Evolutionary conservation across 306 rosid genomes (phyloP).

Genomic region (Biancaea sappan): DNA sequence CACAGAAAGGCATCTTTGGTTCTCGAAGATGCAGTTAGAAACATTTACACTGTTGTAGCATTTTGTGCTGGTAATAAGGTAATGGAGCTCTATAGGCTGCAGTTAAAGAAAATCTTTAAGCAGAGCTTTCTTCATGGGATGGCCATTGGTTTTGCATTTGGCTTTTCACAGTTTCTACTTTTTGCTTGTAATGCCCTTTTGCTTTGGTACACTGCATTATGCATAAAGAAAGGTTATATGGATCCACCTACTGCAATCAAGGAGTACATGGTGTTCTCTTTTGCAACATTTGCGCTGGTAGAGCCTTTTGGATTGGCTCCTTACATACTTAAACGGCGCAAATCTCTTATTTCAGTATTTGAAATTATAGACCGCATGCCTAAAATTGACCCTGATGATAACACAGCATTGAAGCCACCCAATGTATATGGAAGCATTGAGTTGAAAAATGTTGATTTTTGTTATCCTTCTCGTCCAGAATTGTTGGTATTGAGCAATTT

Average conservation of each 20-base stretch:
- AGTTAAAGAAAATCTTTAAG: slow-evolving; percentile 84
- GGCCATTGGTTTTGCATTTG: slow-evolving; percentile 97
- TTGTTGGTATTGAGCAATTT: slow-evolving; percentile 92
- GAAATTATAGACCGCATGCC: slow-evolving; percentile 97
- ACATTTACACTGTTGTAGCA: slow-evolving; percentile 98
- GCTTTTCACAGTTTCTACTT: slow-evolving; percentile 96
- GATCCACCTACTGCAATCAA: slow-evolving; percentile 73
- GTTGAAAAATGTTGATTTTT: slow-evolving; percentile 89
- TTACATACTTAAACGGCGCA: slow-evolving; percentile 97
- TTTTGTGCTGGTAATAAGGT: slow-evolving; percentile 99
- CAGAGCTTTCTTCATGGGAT: slow-evolving; percentile 95
- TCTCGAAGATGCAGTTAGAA: slow-evolving; percentile 99
- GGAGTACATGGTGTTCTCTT: slow-evolving; percentile 98
- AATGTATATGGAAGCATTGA: slow-evolving; percentile 96
- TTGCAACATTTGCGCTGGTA: slow-evolving; percentile 97
- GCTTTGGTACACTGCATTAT: slow-evolving; percentile 89
- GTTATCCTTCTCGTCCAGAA: slow-evolving; percentile 98
- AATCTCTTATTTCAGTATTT: slow-evolving; percentile 93
- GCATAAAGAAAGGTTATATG: slow-evolving; percentile 46
- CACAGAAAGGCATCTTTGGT: slow-evolving; percentile 98
- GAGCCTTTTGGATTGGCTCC: slow-evolving; percentile 99
- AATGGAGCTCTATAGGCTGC: slow-evolving; percentile 96
- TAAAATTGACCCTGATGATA: slow-evolving; percentile 96
- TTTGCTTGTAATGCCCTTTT: slow-evolving; percentile 98
- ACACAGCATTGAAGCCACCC: slow-evolving; percentile 84